Percentiles rank a stretch among this genome's conserved stretches.
phyloP scores from a whole-genome alignment of 177 flowering plant species.

The Vitis hybrid region DNA sequence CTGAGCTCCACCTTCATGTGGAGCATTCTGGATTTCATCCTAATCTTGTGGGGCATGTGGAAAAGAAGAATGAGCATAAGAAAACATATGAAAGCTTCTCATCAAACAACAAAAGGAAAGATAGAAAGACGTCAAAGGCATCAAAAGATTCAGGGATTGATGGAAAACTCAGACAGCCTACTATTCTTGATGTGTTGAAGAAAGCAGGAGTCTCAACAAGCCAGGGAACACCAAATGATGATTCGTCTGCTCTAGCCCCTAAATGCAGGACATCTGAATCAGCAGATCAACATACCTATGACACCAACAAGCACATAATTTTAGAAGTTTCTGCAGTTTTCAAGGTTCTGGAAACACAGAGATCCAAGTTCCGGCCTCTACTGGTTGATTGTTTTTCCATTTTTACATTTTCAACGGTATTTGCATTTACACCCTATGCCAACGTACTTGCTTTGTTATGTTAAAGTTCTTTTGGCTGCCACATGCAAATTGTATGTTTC shows the following conservation, averaged over 20 bases:
- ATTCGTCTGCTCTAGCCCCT: conserved; percentile 22
- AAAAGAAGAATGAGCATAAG: conserved; percentile 37
- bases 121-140: conserved; percentile 22
- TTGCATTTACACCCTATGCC: neutral
- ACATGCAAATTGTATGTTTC: no score
- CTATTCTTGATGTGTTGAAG: conserved; percentile 52
- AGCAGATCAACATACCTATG: conserved; percentile 19
- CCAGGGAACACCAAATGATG: conserved; percentile 41
- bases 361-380: conserved; percentile 73
- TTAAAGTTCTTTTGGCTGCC: neutral
- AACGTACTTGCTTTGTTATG: neutral
- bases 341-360: conserved; percentile 58
- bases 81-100: conserved; percentile 24
- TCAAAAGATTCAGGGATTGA: conserved; percentile 28
- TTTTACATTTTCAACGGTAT: conserved; percentile 57
- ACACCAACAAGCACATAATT: conserved; percentile 20
- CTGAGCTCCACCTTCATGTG: conserved; percentile 46
- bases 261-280: conserved; percentile 30
- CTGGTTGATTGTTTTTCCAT: conserved; percentile 53
- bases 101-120: conserved; percentile 31
- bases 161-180: conserved; percentile 59
- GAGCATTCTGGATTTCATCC: conserved; percentile 36
- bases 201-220: conserved; percentile 52
- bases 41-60: conserved; percentile 22
- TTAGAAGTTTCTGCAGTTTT: conserved; percentile 47